These are phyloP conservation scores for Talaromyces sp. DNA, from an alignment of 2,329 filamentous ascomycete species.

Conservation along the genomic window DNA sequence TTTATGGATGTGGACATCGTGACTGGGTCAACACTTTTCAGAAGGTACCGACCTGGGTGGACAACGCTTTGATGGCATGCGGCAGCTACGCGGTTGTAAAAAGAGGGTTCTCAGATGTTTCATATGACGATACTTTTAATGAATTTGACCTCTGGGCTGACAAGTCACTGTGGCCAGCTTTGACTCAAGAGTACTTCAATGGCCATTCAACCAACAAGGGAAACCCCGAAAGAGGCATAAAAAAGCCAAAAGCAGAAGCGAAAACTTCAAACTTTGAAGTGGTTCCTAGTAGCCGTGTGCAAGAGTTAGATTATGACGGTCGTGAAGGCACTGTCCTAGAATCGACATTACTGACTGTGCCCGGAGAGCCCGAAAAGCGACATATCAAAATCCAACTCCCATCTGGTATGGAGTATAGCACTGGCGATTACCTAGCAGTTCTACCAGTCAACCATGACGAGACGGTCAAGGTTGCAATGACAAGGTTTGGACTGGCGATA, in stretches of 20 bases:
- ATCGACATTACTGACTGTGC: not conserved
- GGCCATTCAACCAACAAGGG: not conserved
- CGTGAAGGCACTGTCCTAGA: not conserved
- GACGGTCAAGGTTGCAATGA: slow-evolving; percentile 55
- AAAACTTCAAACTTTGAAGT: not conserved
- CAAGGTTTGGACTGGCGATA: not conserved
- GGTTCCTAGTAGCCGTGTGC: not conserved
- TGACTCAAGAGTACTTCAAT: not conserved
- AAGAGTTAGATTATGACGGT: not conserved
- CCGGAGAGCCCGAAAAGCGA: slow-evolving; percentile 25
- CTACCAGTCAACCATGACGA: slow-evolving; percentile 62
- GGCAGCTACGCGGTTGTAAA: not conserved
- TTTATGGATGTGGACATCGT: not conserved
- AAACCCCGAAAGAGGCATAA: not conserved
- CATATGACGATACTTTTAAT: not conserved
- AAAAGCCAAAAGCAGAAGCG: not conserved
- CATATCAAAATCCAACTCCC: slow-evolving; percentile 64
- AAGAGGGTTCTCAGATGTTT: not conserved
- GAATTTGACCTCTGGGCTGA: not conserved
- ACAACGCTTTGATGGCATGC: not conserved
- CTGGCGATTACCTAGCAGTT: slow-evolving; percentile 68
- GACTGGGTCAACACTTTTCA: not conserved
- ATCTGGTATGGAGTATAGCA: slow-evolving; percentile 55
- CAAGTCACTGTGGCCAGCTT: not conserved
- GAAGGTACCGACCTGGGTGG: not conserved